Conservation (phyloP, 2,329 filamentous ascomycete species). For the Verticillium klebahnii region DNA sequence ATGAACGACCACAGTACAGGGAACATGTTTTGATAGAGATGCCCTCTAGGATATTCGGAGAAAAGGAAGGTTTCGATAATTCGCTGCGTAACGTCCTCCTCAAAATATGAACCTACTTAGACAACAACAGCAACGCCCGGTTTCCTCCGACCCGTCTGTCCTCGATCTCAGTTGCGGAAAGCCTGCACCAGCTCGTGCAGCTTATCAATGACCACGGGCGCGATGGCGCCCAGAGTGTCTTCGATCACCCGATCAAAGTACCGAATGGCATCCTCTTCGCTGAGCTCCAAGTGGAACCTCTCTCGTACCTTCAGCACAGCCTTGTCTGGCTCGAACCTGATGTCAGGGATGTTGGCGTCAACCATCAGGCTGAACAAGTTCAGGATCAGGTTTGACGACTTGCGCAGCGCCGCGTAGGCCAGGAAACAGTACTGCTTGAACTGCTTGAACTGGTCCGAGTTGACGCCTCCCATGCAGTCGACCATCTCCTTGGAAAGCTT, state of each 20-base stretch:
- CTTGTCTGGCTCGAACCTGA: constrained; percentile 87
- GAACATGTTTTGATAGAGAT: too few species aligned
- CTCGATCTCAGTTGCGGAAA: constrained; percentile 40
- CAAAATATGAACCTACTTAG: not conserved
- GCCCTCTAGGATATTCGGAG: too few species aligned
- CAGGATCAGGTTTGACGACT: constrained; percentile 84
- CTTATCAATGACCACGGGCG: constrained; percentile 91
- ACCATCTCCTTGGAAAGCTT: constrained; percentile 98
- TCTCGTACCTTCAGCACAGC: constrained; percentile 94
- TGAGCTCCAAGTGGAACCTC: constrained; percentile 85
- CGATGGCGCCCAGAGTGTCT: constrained; percentile 82
- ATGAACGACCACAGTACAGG: not conserved
- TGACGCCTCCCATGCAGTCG: constrained; percentile 89
- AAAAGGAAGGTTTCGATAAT: too few species aligned
- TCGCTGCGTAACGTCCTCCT: not conserved
- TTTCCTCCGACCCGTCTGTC: not conserved
- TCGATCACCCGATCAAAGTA: constrained; percentile 88
- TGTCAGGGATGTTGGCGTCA: constrained; percentile 94
- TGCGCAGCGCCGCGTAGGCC: constrained; percentile 85
- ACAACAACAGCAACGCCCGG: not conserved
- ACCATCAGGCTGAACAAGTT: constrained; percentile 97
- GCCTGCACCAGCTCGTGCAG: constrained; percentile 92
- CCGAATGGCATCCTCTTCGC: constrained; percentile 85
- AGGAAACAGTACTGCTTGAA: constrained; percentile 98
- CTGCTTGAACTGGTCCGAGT: constrained; percentile 73